phyloP scores from a whole-genome alignment of 306 rosid genomes.

The Trifolium subterraneum region DNA sequence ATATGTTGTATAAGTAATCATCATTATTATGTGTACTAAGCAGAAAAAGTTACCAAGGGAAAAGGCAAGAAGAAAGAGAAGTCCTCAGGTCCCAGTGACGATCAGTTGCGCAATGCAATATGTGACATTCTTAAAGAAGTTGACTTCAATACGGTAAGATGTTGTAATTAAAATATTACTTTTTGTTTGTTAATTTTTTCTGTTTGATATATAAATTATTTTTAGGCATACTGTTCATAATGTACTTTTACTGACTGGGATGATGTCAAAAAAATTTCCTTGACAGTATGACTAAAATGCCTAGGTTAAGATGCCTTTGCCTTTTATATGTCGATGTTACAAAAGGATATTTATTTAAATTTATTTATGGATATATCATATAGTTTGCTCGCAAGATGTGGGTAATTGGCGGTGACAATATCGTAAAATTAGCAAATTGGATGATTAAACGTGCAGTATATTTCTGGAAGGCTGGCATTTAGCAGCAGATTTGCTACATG shows the following conservation, averaged over 20 bases:
- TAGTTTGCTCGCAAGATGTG: neutral
- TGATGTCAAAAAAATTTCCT: constrained; percentile 19
- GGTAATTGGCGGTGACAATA: constrained; percentile 24
- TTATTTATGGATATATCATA: constrained; percentile 18
- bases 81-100: constrained; percentile 63
- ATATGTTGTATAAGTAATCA: neutral
- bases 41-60: constrained; percentile 64
- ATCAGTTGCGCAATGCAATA: constrained; percentile 75
- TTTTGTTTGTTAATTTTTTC: neutral
- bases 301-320: constrained; percentile 24
- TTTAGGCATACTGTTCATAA: too few relatives aligned
- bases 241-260: neutral
- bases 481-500: constrained; percentile 22
- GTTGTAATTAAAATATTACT: constrained; percentile 11
- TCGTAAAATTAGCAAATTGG: constrained; percentile 5
- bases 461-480: constrained; percentile 28
- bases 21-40: constrained; percentile 40
- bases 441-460: constrained; percentile 20
- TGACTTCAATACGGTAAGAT: constrained; percentile 93
- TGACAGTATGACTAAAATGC: constrained; percentile 12
- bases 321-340: constrained; percentile 9
- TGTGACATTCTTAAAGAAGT: constrained; percentile 95
- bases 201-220: constrained; percentile 2
- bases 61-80: constrained; percentile 74
- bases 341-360: constrained; percentile 13